phyloP scores from a whole-genome alignment of 1,139 yeast genomes.

The Yamadazyma jaroonii region DNA sequence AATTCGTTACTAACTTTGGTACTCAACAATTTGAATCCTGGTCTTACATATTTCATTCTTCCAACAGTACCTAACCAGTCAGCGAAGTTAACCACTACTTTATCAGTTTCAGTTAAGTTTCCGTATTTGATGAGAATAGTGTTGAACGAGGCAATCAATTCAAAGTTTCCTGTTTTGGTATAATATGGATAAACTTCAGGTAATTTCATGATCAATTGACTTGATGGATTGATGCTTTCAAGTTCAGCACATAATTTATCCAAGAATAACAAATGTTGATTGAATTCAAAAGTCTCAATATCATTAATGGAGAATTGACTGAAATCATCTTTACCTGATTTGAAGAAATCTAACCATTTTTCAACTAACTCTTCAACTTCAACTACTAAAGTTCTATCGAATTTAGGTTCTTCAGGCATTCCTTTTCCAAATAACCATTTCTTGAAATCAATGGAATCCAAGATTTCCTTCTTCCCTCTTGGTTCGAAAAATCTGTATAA shows the following conservation, averaged over 20 bases:
- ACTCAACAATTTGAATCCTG: constrained; percentile 33
- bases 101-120: constrained; percentile 17
- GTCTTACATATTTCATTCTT: constrained; percentile 43
- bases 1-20: constrained; percentile 26
- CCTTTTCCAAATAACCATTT: constrained; percentile 37
- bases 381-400: constrained; percentile 31
- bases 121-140: constrained; percentile 30
- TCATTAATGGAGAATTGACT: constrained; percentile 19
- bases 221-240: constrained; percentile 13
- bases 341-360: constrained; percentile 21
- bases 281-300: constrained; percentile 25
- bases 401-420: constrained; percentile 28
- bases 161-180: constrained; percentile 27
- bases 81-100: constrained; percentile 23
- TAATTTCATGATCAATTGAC: constrained; percentile 19
- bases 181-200: constrained; percentile 25
- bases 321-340: constrained; percentile 2
- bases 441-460: constrained; percentile 76
- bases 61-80: constrained; percentile 42
- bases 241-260: constrained; percentile 27
- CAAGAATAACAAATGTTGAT: constrained; percentile 35
- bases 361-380: constrained; percentile 26
- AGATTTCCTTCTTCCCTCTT: constrained; percentile 78
- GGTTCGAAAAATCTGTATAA: constrained; percentile 30
- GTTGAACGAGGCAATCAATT: constrained; percentile 31